Evolutionary conservation across 345 rosid species (phyloP).

Genomic region (Citrus glauca): DNA sequence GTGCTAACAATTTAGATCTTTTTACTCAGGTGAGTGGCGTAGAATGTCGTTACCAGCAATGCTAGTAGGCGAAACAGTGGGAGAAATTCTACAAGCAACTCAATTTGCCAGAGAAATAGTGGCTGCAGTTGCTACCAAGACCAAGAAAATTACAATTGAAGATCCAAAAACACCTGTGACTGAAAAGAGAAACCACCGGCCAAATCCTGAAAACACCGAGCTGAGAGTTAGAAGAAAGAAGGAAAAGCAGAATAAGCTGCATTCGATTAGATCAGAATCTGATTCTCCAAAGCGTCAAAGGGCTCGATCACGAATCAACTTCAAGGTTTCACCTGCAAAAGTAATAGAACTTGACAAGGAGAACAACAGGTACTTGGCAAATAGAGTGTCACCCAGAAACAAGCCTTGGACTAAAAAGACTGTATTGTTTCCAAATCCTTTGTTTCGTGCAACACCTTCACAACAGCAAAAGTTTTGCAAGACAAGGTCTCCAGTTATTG

Average conservation of each 20-base stretch:
- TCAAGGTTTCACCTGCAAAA: slow-evolving; percentile 75
- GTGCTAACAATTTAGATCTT: neutral
- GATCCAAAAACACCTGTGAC: slow-evolving; percentile 79
- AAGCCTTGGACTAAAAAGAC: slow-evolving; percentile 85
- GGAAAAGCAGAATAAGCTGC: slow-evolving; percentile 65
- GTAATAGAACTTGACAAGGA: slow-evolving; percentile 45
- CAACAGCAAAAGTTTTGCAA: slow-evolving; percentile 65
- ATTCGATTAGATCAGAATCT: slow-evolving; percentile 39
- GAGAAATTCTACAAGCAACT: slow-evolving; percentile 85
- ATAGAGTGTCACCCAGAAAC: slow-evolving; percentile 85
- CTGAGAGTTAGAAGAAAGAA: slow-evolving; percentile 68
- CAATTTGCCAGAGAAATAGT: slow-evolving; percentile 75
- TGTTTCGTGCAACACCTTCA: slow-evolving; percentile 54
- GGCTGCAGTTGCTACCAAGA: slow-evolving; percentile 49
- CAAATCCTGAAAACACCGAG: slow-evolving; percentile 46
- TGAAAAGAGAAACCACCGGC: slow-evolving; percentile 33
- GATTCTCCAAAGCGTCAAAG: slow-evolving; percentile 50
- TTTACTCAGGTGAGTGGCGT: slow-evolving; percentile 68
- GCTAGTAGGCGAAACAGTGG: slow-evolving; percentile 91
- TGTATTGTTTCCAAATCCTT: slow-evolving; percentile 84
- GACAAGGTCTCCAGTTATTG: slow-evolving; percentile 75
- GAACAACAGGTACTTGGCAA: slow-evolving; percentile 43
- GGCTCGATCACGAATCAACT: slow-evolving; percentile 77
- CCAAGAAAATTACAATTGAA: slow-evolving; percentile 29
- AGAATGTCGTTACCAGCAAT: slow-evolving; percentile 95